Evolutionary conservation across 2,329 filamentous ascomycete genomes (phyloP).

Genomic region (Venturia aucupariae): DNA sequence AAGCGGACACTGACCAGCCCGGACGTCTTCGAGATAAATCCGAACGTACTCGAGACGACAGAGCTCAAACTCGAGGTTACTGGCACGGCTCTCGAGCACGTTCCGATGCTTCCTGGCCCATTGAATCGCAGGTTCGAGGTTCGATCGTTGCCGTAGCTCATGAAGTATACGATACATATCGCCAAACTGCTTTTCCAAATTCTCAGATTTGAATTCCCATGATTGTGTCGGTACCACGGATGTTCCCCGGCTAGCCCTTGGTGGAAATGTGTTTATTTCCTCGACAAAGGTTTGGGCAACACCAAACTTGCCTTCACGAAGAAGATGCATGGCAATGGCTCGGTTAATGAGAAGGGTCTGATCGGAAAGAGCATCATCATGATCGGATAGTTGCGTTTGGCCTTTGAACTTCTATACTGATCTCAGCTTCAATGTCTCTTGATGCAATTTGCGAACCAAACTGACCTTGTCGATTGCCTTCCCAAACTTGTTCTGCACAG

Average conservation of each 20-base stretch:
- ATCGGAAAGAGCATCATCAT: slow-evolving; percentile 69
- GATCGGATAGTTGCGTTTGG: slow-evolving; percentile 57
- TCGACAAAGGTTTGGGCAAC: slow-evolving; percentile 78
- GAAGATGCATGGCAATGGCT: slow-evolving; percentile 90
- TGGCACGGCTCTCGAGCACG: slow-evolving; percentile 69
- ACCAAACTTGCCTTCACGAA: slow-evolving; percentile 86
- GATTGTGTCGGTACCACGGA: not conserved
- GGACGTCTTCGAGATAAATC: slow-evolving; percentile 63
- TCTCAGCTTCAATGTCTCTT: not conserved
- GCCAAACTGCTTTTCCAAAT: slow-evolving; percentile 71
- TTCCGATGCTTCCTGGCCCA: slow-evolving; percentile 70
- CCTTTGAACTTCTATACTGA: slow-evolving; percentile 43
- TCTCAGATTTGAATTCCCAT: slow-evolving; percentile 20
- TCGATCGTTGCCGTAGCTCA: slow-evolving; percentile 59
- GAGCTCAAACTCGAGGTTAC: slow-evolving; percentile 91
- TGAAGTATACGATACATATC: slow-evolving; percentile 87
- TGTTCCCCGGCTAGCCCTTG: not conserved
- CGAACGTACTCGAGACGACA: slow-evolving; percentile 83
- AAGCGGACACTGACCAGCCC: slow-evolving; percentile 37
- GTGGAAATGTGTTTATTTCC: slow-evolving; percentile 46
- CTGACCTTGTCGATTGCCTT: slow-evolving; percentile 74
- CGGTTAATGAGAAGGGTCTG: slow-evolving; percentile 76
- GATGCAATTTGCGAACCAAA: not conserved
- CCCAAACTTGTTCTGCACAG: slow-evolving; percentile 71
- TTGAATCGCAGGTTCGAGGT: slow-evolving; percentile 73